Evolutionary conservation across 2,329 filamentous ascomycete species (phyloP).

Genomic region (Fusarium temperatum): DNA sequence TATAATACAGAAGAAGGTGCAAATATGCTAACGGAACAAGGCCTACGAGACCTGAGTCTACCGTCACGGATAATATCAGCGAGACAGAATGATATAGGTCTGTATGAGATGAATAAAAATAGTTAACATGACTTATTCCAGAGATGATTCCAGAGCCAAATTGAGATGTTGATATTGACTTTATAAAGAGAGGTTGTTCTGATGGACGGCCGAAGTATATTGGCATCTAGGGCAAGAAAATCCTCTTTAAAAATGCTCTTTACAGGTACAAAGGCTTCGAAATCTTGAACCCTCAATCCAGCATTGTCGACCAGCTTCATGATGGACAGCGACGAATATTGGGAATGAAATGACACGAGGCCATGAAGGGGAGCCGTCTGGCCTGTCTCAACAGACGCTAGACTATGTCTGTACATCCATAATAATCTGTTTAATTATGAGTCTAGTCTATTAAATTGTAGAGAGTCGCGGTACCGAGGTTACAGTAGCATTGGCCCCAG

Average conservation of each 20-base stretch:
- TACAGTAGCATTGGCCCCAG: not conserved
- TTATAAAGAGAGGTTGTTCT: not conserved
- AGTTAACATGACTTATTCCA: not conserved
- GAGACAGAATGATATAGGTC: too few relatives aligned
- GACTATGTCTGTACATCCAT: too few relatives aligned
- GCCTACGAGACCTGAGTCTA: fast-evolving
- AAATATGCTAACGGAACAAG: fast-evolving
- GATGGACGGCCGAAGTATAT: not conserved
- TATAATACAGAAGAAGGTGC: not conserved
- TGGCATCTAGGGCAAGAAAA: fast-evolving
- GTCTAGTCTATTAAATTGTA: too few relatives aligned
- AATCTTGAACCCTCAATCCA: conserved; percentile 44
- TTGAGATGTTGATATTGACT: too few relatives aligned
- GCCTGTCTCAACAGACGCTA: not conserved
- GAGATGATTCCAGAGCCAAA: too few relatives aligned
- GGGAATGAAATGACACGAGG: not conserved
- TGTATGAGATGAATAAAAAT: fast-evolving
- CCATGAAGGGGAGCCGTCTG: not conserved
- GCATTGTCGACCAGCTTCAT: conserved; percentile 32
- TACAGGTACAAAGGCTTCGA: conserved; percentile 42
- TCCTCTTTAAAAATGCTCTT: conserved; percentile 45
- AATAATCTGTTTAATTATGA: too few relatives aligned
- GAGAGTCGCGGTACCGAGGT: not conserved
- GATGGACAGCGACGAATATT: not conserved
- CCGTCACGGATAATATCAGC: too few relatives aligned